Evolutionary conservation across 2,329 filamentous ascomycete genomes (phyloP).

Genomic region (Penicillium verrucosum): DNA sequence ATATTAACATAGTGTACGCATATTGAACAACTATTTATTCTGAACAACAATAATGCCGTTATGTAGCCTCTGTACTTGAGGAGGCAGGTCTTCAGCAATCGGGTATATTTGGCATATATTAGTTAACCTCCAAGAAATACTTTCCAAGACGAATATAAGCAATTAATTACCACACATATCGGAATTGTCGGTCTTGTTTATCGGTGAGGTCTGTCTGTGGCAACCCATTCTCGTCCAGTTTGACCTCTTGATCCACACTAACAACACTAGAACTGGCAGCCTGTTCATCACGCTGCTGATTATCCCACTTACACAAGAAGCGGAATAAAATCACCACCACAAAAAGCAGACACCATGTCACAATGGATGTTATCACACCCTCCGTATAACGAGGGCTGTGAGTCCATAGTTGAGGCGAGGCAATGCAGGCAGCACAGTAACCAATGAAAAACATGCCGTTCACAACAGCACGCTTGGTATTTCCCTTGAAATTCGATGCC

Average conservation of each 20-base stretch:
- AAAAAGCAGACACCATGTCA: conserved; percentile 20
- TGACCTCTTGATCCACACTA: neutral
- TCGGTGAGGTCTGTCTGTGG: conserved; percentile 14
- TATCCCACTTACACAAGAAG: conserved; percentile 13
- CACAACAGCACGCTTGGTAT: conserved; percentile 50
- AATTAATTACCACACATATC: conserved; percentile 7
- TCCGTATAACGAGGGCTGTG: conserved; percentile 44
- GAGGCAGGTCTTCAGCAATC: neutral
- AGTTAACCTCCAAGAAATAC: neutral
- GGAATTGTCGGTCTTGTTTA: conserved; percentile 11
- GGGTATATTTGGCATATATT: neutral
- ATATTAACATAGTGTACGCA: neutral
- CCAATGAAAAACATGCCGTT: conserved; percentile 52
- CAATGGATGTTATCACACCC: conserved; percentile 46
- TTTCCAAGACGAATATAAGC: neutral
- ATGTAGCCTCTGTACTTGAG: too few species aligned
- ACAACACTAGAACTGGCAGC: neutral
- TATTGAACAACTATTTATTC: neutral
- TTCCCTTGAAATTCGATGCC: conserved; percentile 52
- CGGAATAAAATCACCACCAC: conserved; percentile 15
- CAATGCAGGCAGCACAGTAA: conserved; percentile 50
- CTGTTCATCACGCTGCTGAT: conserved; percentile 14
- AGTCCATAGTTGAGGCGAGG: conserved; percentile 48
- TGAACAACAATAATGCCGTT: neutral
- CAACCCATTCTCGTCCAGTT: conserved; percentile 14